phyloP scores from a whole-genome alignment of 495 filamentous ascomycete species.

The Trypethelium eluteriae region DNA sequence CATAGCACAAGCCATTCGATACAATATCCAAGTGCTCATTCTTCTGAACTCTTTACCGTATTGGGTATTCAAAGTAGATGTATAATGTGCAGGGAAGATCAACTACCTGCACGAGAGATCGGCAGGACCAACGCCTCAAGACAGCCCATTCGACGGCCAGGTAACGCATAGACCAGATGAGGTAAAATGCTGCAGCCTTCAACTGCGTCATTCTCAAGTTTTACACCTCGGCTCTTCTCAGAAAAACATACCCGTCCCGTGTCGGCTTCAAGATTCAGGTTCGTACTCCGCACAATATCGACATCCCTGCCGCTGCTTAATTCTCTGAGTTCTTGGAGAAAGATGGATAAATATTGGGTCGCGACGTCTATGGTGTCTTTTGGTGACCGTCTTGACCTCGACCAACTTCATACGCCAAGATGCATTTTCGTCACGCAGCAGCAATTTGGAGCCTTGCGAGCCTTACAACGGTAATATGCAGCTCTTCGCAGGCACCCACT shows the following conservation, averaged over 20 bases:
- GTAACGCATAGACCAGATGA: background rate
- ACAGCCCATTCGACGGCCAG: background rate
- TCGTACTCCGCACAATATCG: background rate
- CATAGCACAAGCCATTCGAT: too few relatives aligned
- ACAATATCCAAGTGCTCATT: too few relatives aligned
- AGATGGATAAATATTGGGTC: conserved; percentile 1
- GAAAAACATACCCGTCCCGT: background rate
- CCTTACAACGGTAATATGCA: background rate
- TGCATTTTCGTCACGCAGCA: background rate
- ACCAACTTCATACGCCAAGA: background rate
- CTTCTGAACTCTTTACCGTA: too few relatives aligned
- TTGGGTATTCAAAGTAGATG: too few relatives aligned
- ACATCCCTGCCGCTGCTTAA: background rate
- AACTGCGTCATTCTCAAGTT: background rate
- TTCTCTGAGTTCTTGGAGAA: background rate
- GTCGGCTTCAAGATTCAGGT: background rate
- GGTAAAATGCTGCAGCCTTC: background rate
- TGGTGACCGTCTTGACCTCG: background rate
- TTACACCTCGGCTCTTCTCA: background rate
- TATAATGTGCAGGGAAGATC: background rate
- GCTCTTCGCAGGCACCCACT: conserved; percentile 17
- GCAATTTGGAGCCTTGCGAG: background rate
- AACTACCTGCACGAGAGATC: background rate
- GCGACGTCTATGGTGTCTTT: background rate
- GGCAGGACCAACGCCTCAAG: background rate